Evolutionary conservation across 768 basidiomycete species (phyloP).

Genomic region (Boletus pseudo-olivaceus): DNA sequence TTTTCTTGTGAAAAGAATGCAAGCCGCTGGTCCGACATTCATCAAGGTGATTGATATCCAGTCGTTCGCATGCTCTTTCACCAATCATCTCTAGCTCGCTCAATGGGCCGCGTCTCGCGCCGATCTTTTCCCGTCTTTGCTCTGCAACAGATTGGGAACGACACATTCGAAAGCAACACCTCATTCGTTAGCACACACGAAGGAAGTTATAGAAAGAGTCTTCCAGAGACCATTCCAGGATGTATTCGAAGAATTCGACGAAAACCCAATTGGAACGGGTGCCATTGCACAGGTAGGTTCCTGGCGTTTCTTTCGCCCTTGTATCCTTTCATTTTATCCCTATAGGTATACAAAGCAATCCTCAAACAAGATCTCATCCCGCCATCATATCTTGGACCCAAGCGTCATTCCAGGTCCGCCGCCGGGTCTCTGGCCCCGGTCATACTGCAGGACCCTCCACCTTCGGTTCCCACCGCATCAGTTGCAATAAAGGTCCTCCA

Average conservation of each 20-base stretch:
- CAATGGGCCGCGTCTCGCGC: conserved; percentile 98
- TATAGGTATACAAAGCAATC: conserved; percentile 82
- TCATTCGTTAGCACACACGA: conserved; percentile 79
- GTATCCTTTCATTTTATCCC: background rate
- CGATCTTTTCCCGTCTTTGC: conserved; percentile 83
- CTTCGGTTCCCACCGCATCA: conserved; percentile 74
- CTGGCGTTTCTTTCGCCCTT: conserved; percentile 17
- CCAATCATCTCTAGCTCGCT: conserved; percentile 56
- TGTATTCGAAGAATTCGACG: conserved; percentile 88
- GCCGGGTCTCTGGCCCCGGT: conserved; percentile 52
- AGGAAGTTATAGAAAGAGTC: conserved; percentile 72
- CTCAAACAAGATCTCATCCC: conserved; percentile 84
- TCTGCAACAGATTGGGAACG: conserved; percentile 81
- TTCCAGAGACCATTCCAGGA: conserved; percentile 82
- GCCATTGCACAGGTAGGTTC: conserved; percentile 81
- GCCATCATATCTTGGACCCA: conserved; percentile 76
- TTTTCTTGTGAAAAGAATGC: conserved; percentile 86
- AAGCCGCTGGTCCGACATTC: conserved; percentile 93
- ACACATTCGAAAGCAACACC: conserved; percentile 86
- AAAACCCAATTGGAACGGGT: conserved; percentile 89
- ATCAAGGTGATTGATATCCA: conserved; percentile 66
- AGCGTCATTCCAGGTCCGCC: conserved; percentile 48
- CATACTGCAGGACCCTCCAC: conserved; percentile 50
- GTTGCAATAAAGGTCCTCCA: conserved; percentile 97
- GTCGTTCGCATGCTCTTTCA: conserved; percentile 7